Evolutionary conservation across 192 early-diverging fungal genomes (phyloP).

Genomic region (Backusella liffmaniae): DNA sequence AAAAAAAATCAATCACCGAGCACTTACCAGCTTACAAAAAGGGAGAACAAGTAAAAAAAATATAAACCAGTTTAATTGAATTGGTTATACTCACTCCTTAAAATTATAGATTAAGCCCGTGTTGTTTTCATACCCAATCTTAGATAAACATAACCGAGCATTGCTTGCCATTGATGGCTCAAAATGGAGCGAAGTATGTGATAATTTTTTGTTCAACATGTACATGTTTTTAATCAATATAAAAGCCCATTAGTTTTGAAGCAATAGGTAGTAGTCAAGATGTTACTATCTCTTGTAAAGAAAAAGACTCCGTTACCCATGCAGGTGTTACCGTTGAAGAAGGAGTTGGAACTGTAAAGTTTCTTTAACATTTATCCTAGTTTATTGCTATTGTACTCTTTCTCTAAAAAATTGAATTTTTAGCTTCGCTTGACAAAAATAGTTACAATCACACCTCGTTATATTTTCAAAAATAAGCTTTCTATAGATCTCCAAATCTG

Average conservation of each 20-base stretch:
- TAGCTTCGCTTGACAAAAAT: constrained; percentile 66
- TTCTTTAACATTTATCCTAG: not conserved
- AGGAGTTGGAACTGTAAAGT: constrained; percentile 54
- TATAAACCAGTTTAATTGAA: not conserved
- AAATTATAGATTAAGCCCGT: constrained; percentile 14
- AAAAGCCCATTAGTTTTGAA: constrained; percentile 72
- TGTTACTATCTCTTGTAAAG: constrained; percentile 46
- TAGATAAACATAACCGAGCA: constrained; percentile 73
- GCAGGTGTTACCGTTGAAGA: constrained; percentile 72
- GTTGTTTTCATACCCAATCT: constrained; percentile 76
- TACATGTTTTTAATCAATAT: not conserved
- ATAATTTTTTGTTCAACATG: not conserved
- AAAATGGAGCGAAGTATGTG: constrained; percentile 59
- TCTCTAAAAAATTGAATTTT: not conserved
- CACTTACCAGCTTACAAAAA: constrained; percentile 8
- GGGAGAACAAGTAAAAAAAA: not conserved
- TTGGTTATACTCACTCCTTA: too few relatives aligned
- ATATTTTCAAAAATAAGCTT: constrained; percentile 69
- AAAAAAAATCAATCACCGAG: not conserved
- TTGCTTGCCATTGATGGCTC: constrained; percentile 57
- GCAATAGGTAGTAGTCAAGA: constrained; percentile 74
- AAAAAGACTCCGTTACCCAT: constrained; percentile 33
- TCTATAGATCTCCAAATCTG: constrained; percentile 56
- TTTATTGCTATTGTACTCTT: not conserved
- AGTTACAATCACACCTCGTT: constrained; percentile 76